Percentiles rank a stretch among this genome's conserved stretches.
Evolutionary conservation across 2,329 filamentous ascomycete species (phyloP).

Genomic region (Alternaria infectoria): DNA sequence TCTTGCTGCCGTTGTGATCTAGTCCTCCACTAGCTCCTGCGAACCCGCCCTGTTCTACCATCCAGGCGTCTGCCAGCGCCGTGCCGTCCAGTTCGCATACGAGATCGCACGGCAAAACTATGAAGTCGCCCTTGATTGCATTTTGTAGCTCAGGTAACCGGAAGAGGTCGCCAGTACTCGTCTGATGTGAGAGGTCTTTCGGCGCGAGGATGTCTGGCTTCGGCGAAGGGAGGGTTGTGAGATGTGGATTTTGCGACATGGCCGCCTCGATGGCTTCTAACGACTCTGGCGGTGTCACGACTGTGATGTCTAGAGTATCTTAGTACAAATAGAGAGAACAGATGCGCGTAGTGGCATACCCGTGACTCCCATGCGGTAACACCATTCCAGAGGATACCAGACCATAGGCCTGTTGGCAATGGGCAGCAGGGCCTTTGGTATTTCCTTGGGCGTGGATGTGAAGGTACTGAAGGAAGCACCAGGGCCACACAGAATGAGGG

Average conservation of each 20-base stretch:
- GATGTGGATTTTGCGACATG: slow-evolving; percentile 76
- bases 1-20: slow-evolving; percentile 49
- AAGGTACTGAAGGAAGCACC: slow-evolving; percentile 84
- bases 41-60: slow-evolving; percentile 79
- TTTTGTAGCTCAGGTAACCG: slow-evolving; percentile 80
- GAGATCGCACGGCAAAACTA: slow-evolving; percentile 90
- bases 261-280: slow-evolving; percentile 71
- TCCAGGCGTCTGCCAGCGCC: slow-evolving; percentile 86
- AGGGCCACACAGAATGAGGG: slow-evolving; percentile 81
- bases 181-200: slow-evolving; percentile 76
- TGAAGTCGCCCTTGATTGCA: slow-evolving; percentile 83
- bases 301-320: slow-evolving; percentile 55
- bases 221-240: slow-evolving; percentile 75
- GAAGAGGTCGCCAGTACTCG: slow-evolving; percentile 87
- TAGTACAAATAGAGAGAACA: neutral
- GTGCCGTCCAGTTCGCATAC: slow-evolving; percentile 88
- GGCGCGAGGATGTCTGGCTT: slow-evolving; percentile 80
- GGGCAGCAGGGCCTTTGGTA: slow-evolving; percentile 80
- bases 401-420: slow-evolving; percentile 89
- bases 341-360: slow-evolving; percentile 50
- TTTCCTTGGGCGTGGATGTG: slow-evolving; percentile 78
- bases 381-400: slow-evolving; percentile 87
- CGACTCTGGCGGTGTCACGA: slow-evolving; percentile 65
- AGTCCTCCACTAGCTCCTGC: slow-evolving; percentile 62
- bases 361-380: slow-evolving; percentile 79